Conservation (phyloP, 495 filamentous ascomycete species). For the Penicillium antarcticum region DNA sequence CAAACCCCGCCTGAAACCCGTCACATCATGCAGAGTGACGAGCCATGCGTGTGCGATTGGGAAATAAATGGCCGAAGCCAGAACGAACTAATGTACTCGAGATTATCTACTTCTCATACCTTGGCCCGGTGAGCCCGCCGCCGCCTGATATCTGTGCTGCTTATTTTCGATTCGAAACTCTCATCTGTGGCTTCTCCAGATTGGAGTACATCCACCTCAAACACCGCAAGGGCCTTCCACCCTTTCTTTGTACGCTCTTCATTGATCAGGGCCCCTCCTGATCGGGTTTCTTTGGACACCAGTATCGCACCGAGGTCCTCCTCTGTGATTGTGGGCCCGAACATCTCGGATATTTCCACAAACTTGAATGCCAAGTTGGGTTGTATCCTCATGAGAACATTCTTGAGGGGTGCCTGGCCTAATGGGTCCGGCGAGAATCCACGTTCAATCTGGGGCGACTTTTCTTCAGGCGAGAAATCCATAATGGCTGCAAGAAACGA, state of each 20-base stretch:
- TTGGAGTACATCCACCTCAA: constrained; percentile 90
- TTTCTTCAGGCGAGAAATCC: constrained; percentile 43
- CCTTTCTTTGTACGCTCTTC: constrained; percentile 71
- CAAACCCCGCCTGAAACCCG: constrained; percentile 22
- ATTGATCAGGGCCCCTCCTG: constrained; percentile 82
- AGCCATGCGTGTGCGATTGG: constrained; percentile 20
- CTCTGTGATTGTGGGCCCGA: constrained; percentile 87
- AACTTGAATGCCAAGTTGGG: constrained; percentile 59
- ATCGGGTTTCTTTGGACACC: constrained; percentile 84
- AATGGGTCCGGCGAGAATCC: constrained; percentile 44
- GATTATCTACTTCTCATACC: constrained; percentile 22
- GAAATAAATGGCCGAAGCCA: constrained; percentile 19
- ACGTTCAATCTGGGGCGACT: constrained; percentile 24
- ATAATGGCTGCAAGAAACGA: constrained; percentile 72
- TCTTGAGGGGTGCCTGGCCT: constrained; percentile 29
- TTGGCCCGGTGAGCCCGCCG: constrained; percentile 41
- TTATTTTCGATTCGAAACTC: constrained; percentile 77
- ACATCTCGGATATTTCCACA: constrained; percentile 83
- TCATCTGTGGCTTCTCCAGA: constrained; percentile 57
- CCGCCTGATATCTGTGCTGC: constrained; percentile 73
- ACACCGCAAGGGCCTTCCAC: constrained; percentile 73
- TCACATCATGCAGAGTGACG: constrained; percentile 34
- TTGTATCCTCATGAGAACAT: constrained; percentile 44
- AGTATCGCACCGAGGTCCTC: constrained; percentile 75
- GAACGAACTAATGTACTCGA: constrained; percentile 8